Evolutionary conservation across 768 basidiomycete genomes (phyloP).

Genomic region (Lentinula sp.): DNA sequence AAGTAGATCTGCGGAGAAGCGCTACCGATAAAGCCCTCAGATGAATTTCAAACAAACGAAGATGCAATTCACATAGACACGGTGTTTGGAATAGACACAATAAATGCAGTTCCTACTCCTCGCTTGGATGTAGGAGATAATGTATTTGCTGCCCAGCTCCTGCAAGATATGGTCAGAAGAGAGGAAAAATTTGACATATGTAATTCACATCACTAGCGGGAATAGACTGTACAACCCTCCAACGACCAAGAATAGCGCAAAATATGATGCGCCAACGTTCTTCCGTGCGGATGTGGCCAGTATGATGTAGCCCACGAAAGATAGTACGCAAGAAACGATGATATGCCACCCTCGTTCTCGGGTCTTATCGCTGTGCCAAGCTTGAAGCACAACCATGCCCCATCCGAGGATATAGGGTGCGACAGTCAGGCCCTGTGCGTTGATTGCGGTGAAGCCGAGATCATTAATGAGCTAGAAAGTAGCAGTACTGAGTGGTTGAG

Average conservation of each 20-base stretch:
- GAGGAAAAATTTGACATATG: not conserved
- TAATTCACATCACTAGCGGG: constrained; percentile 43
- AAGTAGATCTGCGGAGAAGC: constrained; percentile 56
- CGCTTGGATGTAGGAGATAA: constrained; percentile 57
- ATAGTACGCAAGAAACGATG: constrained; percentile 40
- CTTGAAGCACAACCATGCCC: constrained; percentile 48
- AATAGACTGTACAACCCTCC: constrained; percentile 51
- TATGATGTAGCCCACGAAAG: constrained; percentile 47
- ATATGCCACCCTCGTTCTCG: constrained; percentile 51
- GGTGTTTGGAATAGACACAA: constrained; percentile 55
- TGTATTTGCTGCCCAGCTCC: constrained; percentile 55
- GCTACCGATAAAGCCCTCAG: constrained; percentile 10
- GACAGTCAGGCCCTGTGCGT: constrained; percentile 53
- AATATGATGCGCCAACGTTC: constrained; percentile 49
- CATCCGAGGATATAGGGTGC: constrained; percentile 42
- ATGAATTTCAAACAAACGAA: not conserved
- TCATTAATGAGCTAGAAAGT: constrained; percentile 40
- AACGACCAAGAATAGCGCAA: constrained; percentile 51
- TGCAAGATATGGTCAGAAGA: not conserved
- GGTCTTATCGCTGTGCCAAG: constrained; percentile 50
- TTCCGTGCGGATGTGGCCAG: constrained; percentile 45
- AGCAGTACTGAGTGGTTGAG: not conserved
- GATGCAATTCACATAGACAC: constrained; percentile 43
- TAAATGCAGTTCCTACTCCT: constrained; percentile 55
- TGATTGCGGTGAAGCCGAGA: constrained; percentile 50